Percentiles rank a stretch among this genome's conserved stretches.
These are phyloP conservation scores for Maudiozyma saulgeensis DNA, from an alignment of 805 yeast species.

Conservation along the genomic window DNA sequence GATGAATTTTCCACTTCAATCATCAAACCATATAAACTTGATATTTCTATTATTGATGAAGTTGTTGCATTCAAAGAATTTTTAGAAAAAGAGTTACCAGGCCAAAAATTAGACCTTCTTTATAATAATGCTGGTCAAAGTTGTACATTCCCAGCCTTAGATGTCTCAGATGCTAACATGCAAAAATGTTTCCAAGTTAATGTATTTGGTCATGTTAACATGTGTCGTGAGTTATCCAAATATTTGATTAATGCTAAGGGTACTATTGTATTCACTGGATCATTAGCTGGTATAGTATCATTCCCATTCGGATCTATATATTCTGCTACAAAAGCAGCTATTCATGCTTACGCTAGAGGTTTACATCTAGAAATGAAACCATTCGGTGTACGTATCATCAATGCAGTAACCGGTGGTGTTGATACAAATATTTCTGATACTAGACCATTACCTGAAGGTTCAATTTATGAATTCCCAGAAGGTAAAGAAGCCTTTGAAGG, in stretches of 20 bases:
- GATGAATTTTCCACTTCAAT: constrained; percentile 26
- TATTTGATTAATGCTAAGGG: constrained; percentile 58
- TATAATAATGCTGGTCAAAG: constrained; percentile 74
- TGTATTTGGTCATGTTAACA: constrained; percentile 58
- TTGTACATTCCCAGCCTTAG: constrained; percentile 62
- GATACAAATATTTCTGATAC: constrained; percentile 59
- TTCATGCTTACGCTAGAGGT: constrained; percentile 58
- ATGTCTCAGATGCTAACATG: constrained; percentile 47
- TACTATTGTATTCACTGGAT: constrained; percentile 64
- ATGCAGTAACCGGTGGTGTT: constrained; percentile 70
- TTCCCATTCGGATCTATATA: constrained; percentile 66
- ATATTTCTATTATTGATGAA: constrained; percentile 45
- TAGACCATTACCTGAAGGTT: constrained; percentile 46
- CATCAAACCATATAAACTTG: constrained; percentile 42
- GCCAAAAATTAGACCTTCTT: constrained; percentile 46
- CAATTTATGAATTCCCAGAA: constrained; percentile 45
- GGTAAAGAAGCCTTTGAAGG: constrained; percentile 39
- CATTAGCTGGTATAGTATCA: constrained; percentile 53
- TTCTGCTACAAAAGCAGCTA: constrained; percentile 64
- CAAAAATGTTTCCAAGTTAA: constrained; percentile 52
- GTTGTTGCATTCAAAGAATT: constrained; percentile 36
- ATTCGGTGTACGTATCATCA: constrained; percentile 60
- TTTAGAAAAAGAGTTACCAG: constrained; percentile 34
- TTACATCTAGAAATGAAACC: constrained; percentile 61
- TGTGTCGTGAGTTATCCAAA: constrained; percentile 48